phyloP scores from a whole-genome alignment of 805 yeast genomes.

The Candida tibetensis region DNA sequence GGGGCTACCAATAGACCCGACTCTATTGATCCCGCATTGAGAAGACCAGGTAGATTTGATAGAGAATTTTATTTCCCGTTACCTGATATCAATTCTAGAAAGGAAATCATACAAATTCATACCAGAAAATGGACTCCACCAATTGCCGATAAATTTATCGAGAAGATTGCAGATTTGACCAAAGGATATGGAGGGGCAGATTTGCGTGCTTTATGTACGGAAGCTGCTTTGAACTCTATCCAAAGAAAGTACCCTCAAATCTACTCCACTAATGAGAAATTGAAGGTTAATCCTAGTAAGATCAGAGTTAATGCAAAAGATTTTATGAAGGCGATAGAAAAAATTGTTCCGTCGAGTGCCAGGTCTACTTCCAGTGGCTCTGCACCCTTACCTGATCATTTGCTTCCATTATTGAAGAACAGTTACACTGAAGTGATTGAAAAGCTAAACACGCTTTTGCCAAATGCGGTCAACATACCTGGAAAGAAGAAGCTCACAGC shows the following conservation, averaged over 20 bases:
- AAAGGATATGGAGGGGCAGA: slow-evolving; percentile 99
- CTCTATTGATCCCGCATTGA: slow-evolving; percentile 94
- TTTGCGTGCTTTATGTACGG: slow-evolving; percentile 89
- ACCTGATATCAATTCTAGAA: slow-evolving; percentile 79
- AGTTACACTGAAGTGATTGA: slow-evolving; percentile 46
- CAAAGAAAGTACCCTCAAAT: slow-evolving; percentile 94
- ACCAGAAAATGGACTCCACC: slow-evolving; percentile 88
- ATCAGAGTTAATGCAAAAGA: slow-evolving; percentile 78
- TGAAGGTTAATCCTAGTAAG: slow-evolving; percentile 65
- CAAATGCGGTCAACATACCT: slow-evolving; percentile 38
- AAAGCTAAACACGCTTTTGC: slow-evolving; percentile 58
- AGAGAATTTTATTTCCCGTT: slow-evolving; percentile 94
- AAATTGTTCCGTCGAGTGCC: slow-evolving; percentile 89
- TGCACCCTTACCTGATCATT: slow-evolving; percentile 72
- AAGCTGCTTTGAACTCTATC: slow-evolving; percentile 88
- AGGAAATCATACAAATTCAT: slow-evolving; percentile 77
- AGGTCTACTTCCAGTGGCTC: slow-evolving; percentile 74
- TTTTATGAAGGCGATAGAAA: slow-evolving; percentile 80
- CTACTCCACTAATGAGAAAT: slow-evolving; percentile 69
- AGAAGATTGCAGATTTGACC: slow-evolving; percentile 71
- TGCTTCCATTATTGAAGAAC: slow-evolving; percentile 59
- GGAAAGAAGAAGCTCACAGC: slow-evolving; percentile 48
- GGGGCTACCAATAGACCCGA: slow-evolving; percentile 99
- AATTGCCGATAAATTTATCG: slow-evolving; percentile 53
- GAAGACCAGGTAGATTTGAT: slow-evolving; percentile 97